A percentile compares a stretch with the other conserved stretches of the same genome.
Conservation (phyloP, 164 flowering plant genomes). For the Akebia trifoliata region DNA sequence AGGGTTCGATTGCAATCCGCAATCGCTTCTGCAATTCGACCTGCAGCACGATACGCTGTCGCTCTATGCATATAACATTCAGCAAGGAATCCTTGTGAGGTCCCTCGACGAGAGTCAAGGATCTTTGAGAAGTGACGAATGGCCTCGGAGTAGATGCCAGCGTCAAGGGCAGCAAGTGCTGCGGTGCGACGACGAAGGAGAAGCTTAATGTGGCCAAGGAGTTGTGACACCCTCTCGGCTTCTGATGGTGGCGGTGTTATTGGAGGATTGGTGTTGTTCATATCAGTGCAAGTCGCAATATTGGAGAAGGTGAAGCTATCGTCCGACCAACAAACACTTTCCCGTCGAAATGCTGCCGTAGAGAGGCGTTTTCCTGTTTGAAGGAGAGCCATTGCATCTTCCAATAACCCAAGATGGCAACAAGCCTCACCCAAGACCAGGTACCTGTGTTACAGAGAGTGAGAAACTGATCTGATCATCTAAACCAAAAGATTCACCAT, state of each 20-base stretch:
- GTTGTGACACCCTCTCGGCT: constrained; percentile 49
- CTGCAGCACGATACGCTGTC: constrained; percentile 53
- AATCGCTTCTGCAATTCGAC: constrained; percentile 78
- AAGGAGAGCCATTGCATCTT: constrained; percentile 90
- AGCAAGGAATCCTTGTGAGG: constrained; percentile 81
- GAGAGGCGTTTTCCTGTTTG: constrained; percentile 91
- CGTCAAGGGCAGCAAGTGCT: constrained; percentile 86
- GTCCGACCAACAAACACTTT: constrained; percentile 71
- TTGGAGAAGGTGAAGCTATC: constrained; percentile 66
- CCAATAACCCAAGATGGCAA: constrained; percentile 86
- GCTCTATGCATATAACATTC: constrained; percentile 88
- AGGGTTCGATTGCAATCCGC: constrained; percentile 82
- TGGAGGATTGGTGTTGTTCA: constrained; percentile 11
- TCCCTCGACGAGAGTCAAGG: constrained; percentile 73
- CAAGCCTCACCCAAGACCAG: constrained; percentile 89
- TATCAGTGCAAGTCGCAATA: constrained; percentile 17
- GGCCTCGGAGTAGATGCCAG: constrained; percentile 85
- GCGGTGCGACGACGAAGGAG: constrained; percentile 86
- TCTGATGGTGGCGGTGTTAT: constrained; percentile 40
- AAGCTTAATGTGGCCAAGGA: constrained; percentile 74
- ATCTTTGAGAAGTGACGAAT: constrained; percentile 91
- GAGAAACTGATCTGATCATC: not conserved
- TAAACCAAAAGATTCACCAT: not conserved
- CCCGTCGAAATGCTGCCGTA: constrained; percentile 70
- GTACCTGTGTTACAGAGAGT: constrained; percentile 43